phyloP scores from a whole-genome alignment of 2,329 filamentous ascomycete species.

The Dactylonectria macrodidyma region DNA sequence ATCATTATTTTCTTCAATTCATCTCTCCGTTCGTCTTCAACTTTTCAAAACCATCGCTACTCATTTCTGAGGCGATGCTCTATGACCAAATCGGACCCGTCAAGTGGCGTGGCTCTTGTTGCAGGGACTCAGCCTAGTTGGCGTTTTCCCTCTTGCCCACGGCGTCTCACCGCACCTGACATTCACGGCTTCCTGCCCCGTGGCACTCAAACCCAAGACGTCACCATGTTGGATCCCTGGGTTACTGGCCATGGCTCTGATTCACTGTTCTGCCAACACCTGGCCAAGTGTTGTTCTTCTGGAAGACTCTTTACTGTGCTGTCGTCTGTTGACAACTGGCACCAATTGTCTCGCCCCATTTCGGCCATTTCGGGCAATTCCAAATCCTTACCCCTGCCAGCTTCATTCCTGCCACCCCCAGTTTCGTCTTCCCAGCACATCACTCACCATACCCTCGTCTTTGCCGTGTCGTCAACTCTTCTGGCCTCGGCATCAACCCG shows the following conservation, averaged over 20 bases:
- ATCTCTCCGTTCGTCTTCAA: background rate
- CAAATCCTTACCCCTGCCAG: conserved; percentile 10
- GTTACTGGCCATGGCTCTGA: conserved; percentile 26
- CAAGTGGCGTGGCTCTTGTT: conserved; percentile 44
- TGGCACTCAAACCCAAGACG: conserved; percentile 33
- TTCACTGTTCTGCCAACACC: conserved; percentile 23
- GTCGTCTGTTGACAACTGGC: conserved; percentile 28
- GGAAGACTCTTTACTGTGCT: conserved; percentile 14
- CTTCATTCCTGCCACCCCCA: conserved; percentile 16
- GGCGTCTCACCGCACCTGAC: conserved; percentile 43
- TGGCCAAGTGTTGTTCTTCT: conserved; percentile 13
- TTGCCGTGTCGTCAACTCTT: background rate
- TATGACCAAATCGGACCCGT: conserved; percentile 12
- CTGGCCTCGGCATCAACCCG: background rate
- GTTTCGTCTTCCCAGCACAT: conserved; percentile 2
- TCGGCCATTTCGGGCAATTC: conserved; percentile 23
- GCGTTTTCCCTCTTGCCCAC: conserved; percentile 46
- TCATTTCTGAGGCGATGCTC: background rate
- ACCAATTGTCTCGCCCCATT: conserved; percentile 24
- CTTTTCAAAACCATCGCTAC: conserved; percentile 7
- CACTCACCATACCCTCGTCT: background rate
- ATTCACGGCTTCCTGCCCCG: conserved; percentile 36
- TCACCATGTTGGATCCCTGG: conserved; percentile 7
- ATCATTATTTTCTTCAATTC: background rate
- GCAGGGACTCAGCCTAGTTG: conserved; percentile 44